Evolutionary conservation across 164 flowering plant genomes (phyloP), one percentile per base, ranked within the genome.

Genomic region (Vitis cinerea): DNA sequence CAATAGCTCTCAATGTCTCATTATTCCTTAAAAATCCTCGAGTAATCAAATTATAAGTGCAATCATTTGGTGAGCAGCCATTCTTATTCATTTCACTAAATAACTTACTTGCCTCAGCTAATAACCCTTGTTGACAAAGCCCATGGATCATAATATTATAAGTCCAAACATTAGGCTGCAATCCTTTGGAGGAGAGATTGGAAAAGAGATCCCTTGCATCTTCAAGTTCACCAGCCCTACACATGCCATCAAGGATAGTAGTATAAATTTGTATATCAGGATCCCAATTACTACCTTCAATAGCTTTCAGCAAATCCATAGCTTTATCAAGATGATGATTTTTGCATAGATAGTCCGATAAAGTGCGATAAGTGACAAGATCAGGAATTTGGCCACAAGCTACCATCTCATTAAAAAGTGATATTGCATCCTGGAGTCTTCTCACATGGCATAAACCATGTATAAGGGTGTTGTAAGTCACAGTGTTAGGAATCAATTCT

Each of bases 61-160:
- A 31, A 31, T 31, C 44, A 31, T 31, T 6, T 31, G 7, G 44
- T 4, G 44, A 31, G 44, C 44, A 31, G 44, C 44, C 44, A 6
- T 6, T 31, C 44, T 31, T 31, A 4, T 6, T 31, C 44, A 31
- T 31, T 31, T 31, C 44, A 2, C 8, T 31, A 31, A 31, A 31
- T 6, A 31, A 31, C 44, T 69, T 29, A 2, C 44, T 37, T 14
- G 72, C 79, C 15, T 79, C 77, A 11, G 63, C 50, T 10, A 72
- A 48, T 8, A 27, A 17, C 31, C 74, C 67, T n/a, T 58, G 74
- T 12, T 70, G 59, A 17, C 71, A 62, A 14, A 79, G 49, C 17
- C 72, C 59, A 54, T 74, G 54, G 7, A 76, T 68, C 19, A 78
- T 13, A 6, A 4, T 13, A 14, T 13, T 12, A 53, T 53, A 53